Evolutionary conservation across 1,284 basidiomycete species (phyloP).

Genomic region (Cryptococcus sp.): DNA sequence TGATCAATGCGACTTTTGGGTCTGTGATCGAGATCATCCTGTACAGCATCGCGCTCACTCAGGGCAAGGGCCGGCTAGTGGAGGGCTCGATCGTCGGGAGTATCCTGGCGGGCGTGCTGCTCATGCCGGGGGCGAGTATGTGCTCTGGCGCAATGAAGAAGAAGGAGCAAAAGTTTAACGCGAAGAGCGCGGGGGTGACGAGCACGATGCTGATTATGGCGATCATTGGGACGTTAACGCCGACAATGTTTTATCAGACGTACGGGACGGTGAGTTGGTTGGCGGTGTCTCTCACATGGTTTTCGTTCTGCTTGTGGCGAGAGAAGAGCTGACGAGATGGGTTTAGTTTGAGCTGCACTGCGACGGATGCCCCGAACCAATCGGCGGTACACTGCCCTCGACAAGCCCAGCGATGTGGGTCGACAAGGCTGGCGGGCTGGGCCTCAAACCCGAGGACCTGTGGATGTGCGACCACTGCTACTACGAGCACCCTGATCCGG

Average conservation of each 20-base stretch:
- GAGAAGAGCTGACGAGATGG: too few relatives aligned
- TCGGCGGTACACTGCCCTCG: not conserved
- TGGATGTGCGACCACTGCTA: conserved; percentile 92
- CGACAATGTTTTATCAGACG: conserved; percentile 97
- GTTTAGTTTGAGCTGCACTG: conserved; percentile 94
- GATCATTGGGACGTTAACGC: conserved; percentile 92
- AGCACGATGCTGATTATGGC: conserved; percentile 99
- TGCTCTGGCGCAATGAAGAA: conserved; percentile 83
- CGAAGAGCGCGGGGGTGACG: conserved; percentile 95
- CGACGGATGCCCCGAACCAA: conserved; percentile 69
- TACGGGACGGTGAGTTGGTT: conserved; percentile 87
- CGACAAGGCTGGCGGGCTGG: too few relatives aligned
- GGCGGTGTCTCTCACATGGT: not conserved
- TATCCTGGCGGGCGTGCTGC: conserved; percentile 87
- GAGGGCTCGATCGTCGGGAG: conserved; percentile 96
- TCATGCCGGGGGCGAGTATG: conserved; percentile 98
- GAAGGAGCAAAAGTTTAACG: conserved; percentile 98
- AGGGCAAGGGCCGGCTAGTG: conserved; percentile 87
- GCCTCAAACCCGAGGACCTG: conserved; percentile 50
- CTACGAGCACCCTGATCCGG: conserved; percentile 91
- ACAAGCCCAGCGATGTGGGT: not conserved
- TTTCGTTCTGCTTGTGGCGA: too few relatives aligned
- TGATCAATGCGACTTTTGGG: conserved; percentile 99
- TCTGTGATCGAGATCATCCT: conserved; percentile 97
- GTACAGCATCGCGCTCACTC: conserved; percentile 81